These are phyloP conservation scores for Pleurotus sapidus DNA, from an alignment of 768 basidiomycete genomes.

Conservation along the genomic window DNA sequence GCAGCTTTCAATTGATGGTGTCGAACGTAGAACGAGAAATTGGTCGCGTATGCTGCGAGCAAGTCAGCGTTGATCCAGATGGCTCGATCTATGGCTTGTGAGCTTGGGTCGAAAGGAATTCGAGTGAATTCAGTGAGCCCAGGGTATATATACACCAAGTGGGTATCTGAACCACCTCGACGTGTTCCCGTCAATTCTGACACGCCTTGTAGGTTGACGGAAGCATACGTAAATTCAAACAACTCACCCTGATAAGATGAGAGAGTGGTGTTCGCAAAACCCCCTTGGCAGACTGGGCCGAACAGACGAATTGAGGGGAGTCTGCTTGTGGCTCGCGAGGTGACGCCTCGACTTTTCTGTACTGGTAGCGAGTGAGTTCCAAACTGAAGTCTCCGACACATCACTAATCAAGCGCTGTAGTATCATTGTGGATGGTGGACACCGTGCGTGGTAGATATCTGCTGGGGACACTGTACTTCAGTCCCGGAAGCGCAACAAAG, in stretches of 20 bases:
- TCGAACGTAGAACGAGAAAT: conserved; percentile 56
- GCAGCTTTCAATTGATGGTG: neutral
- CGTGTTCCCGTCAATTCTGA: neutral
- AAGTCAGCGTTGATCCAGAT: conserved; percentile 81
- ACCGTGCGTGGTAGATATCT: conserved; percentile 51
- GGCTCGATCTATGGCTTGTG: conserved; percentile 81
- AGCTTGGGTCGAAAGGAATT: conserved; percentile 62
- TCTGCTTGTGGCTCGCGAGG: conserved; percentile 70
- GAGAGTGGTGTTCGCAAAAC: conserved; percentile 67
- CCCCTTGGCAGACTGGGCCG: conserved; percentile 71
- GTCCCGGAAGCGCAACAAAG: no score
- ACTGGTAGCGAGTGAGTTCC: conserved; percentile 80
- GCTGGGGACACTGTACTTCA: no score
- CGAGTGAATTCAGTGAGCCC: conserved; percentile 78
- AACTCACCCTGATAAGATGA: conserved; percentile 46
- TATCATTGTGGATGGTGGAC: conserved; percentile 61
- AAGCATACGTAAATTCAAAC: conserved; percentile 61
- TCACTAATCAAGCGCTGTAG: conserved; percentile 25
- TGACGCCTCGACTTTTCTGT: conserved; percentile 72
- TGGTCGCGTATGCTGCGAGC: conserved; percentile 75
- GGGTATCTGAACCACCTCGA: conserved; percentile 7
- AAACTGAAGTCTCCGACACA: conserved; percentile 2
- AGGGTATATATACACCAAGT: conserved; percentile 74
- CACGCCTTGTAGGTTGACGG: conserved; percentile 58
- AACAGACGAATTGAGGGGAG: conserved; percentile 72